Base-by-base conservation (phyloP, 345 rosid species). In the Eucalyptus pauciflora region DNA sequence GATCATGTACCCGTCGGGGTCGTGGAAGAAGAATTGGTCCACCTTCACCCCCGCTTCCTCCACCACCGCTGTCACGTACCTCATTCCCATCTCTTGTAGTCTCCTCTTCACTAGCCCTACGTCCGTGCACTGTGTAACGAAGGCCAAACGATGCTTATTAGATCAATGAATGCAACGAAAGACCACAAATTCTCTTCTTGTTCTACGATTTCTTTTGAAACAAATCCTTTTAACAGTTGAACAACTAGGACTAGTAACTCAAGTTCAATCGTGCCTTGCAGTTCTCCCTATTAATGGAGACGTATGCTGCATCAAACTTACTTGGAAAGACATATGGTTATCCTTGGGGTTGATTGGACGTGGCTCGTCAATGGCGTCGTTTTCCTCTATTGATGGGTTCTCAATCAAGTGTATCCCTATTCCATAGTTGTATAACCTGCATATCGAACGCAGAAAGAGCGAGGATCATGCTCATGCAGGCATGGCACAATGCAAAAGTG, bases 251-350 rank as follows among this genome's bases (percentile, higher is more conserved):
- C 83, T 20, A 20, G 5, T 76, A 76, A 37, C 83, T 76, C 83
- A 76, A 41, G 20, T 76, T 76, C 48, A 3, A 76, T 37, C 11
- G 48, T 5, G 48, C 48, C 48, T 41, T 10, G 6, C 18, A 37
- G 83, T 76, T 64, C 37, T 64, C 4, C 18, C 76, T 7, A 37
- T 64, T 64, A 29, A 64, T 64, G 27, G 27, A 41, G 83, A 76
- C 8, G 6, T 20, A 37, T 37, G 83, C 83, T 76, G 83, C 1
- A 76, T 76, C 33, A 17, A 24, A n/a, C 45, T 88, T 91, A 93
- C 94, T 89, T 92, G 94, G 90, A 93, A 93, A 58, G 94, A 93
- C 54, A 93, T 92, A 67, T 93, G 94, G 67, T 92, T 93, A 69
- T 93, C 94, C 85, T 92, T 92, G 33, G 94, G 93, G 56, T 92